These are phyloP conservation scores for Quercus gilva DNA, from an alignment of 306 rosid species.

Conservation along the genomic window DNA sequence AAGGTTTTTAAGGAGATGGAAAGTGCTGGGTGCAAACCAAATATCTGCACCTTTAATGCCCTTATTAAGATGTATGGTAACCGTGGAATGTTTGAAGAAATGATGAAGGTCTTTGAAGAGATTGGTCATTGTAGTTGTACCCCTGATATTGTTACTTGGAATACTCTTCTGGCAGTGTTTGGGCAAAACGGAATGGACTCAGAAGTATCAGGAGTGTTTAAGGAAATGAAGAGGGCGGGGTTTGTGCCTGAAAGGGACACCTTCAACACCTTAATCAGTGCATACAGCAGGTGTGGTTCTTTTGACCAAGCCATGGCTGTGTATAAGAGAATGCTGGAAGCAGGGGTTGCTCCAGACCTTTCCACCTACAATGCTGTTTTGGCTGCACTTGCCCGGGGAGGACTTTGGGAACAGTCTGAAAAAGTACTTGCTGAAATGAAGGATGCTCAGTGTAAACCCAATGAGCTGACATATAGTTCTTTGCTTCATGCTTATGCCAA, in stretches of 20 bases:
- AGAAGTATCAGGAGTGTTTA: conserved; percentile 77
- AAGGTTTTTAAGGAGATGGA: conserved; percentile 67
- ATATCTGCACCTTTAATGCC: conserved; percentile 84
- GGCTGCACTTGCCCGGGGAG: conserved; percentile 92
- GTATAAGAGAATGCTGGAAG: conserved; percentile 81
- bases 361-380: conserved; percentile 85
- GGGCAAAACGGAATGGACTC: conserved; percentile 88
- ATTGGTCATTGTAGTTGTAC: conserved; percentile 51
- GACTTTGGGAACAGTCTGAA: conserved; percentile 89
- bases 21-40: conserved; percentile 67
- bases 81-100: conserved; percentile 74
- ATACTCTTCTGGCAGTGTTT: conserved; percentile 86
- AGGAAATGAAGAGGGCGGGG: conserved; percentile 95
- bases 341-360: conserved; percentile 85
- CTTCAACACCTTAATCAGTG: conserved; percentile 79
- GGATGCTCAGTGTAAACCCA: conserved; percentile 71
- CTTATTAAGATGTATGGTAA: conserved; percentile 92
- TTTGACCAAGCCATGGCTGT: conserved; percentile 79
- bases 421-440: conserved; percentile 81
- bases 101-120: conserved; percentile 88
- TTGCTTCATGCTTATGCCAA: conserved; percentile 93
- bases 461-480: conserved; percentile 78
- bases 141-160: conserved; percentile 95
- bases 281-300: conserved; percentile 86
- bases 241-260: conserved; percentile 93